Percentiles rank a stretch among this genome's conserved stretches.
Evolutionary conservation across 768 basidiomycete genomes (phyloP).

Genomic region (Tremella mesenterica): DNA sequence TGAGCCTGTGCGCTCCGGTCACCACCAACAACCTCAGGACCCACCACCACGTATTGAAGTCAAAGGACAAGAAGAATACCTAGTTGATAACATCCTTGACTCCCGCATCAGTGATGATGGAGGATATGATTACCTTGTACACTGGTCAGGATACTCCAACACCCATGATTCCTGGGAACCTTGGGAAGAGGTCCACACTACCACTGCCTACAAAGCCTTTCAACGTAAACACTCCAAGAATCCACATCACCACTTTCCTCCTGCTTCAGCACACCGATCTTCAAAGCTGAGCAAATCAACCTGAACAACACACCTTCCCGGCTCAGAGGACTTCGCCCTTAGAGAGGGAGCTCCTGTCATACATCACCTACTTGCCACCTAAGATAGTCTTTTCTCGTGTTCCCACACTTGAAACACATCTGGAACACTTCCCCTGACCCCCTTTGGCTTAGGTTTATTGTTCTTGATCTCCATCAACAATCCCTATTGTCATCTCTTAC

Average conservation of each 20-base stretch:
- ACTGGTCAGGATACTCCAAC: neutral
- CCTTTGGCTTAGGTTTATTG: too few relatives aligned
- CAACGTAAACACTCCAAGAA: neutral
- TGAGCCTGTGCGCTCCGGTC: neutral
- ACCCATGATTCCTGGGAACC: neutral
- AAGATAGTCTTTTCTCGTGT: too few relatives aligned
- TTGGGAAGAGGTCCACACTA: conserved; percentile 1
- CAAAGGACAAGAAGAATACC: neutral
- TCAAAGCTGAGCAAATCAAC: neutral
- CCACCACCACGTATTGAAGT: neutral
- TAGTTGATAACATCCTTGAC: neutral
- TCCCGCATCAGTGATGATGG: neutral
- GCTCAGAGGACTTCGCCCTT: too few relatives aligned
- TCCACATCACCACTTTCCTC: neutral
- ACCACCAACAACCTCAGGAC: neutral
- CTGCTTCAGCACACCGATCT: too few relatives aligned
- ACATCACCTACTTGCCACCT: too few relatives aligned
- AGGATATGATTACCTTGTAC: neutral
- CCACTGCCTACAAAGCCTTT: conserved; percentile 2
- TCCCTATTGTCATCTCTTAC: too few relatives aligned
- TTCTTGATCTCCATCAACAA: too few relatives aligned
- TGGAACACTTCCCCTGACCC: too few relatives aligned
- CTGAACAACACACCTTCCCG: neutral
- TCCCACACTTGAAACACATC: too few relatives aligned
- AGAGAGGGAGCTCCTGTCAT: too few relatives aligned